A percentile compares a stretch with the other conserved stretches of the same genome.
phyloP scores from a whole-genome alignment of 208 protist species.

The Borovskyia barvae region DNA sequence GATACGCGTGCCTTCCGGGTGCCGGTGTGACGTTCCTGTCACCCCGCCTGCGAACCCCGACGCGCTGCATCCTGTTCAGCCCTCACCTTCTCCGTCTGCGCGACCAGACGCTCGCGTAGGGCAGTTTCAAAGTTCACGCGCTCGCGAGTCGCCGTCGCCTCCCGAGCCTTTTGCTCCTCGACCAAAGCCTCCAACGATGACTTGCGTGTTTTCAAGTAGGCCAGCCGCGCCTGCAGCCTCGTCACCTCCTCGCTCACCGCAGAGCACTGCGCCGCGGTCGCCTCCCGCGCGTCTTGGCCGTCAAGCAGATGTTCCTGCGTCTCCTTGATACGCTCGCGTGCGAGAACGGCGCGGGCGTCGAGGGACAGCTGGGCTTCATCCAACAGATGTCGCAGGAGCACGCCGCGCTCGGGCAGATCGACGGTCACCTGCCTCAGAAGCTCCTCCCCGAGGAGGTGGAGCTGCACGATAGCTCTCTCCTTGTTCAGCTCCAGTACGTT shows the following conservation, averaged over 20 bases:
- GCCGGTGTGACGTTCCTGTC: too few relatives aligned
- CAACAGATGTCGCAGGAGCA: conserved; percentile 53
- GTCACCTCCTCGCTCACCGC: conserved; percentile 28
- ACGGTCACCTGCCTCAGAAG: conserved; percentile 57
- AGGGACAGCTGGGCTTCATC: conserved; percentile 49
- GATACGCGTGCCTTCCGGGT: too few relatives aligned
- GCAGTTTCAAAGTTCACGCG: conserved; percentile 20
- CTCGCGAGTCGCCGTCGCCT: conserved; percentile 9
- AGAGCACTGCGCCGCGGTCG: not conserved
- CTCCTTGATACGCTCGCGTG: conserved; percentile 15
- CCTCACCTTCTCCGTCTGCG: conserved; percentile 36
- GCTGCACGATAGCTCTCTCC: conserved; percentile 40
- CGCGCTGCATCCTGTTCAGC: conserved; percentile 37
- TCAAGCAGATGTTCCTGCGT: conserved; percentile 22
- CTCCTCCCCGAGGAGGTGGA: conserved; percentile 45
- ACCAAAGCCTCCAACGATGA: conserved; percentile 14
- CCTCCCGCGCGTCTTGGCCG: conserved; percentile 31
- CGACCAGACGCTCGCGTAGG: conserved; percentile 33
- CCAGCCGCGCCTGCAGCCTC: conserved; percentile 20
- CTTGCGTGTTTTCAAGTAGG: conserved; percentile 20
- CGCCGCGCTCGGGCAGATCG: conserved; percentile 62
- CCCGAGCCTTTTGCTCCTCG: conserved; percentile 10
- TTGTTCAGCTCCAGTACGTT: conserved; percentile 45
- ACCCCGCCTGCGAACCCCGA: conserved; percentile 15
- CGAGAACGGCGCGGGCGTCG: conserved; percentile 26